Base-by-base conservation (phyloP, 2,329 filamentous ascomycete species). In the Zelopaecilomyces penicillatus region DNA sequence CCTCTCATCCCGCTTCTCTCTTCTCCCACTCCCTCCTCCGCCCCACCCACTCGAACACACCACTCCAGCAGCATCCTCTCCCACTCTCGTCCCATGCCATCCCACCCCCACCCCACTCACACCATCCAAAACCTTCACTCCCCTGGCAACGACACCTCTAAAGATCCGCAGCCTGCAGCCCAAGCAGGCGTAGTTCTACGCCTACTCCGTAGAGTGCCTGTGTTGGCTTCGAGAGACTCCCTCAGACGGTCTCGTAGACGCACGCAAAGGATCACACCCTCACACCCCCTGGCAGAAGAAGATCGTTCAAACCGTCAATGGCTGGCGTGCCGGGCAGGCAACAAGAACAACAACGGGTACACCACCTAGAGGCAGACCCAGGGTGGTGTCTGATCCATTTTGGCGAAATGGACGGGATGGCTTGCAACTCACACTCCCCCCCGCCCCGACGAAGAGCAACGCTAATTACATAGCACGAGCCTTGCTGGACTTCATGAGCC, bases 401-500 rank as follows among this genome's bases (percentile, higher is more conserved):
- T 19, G 19, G 19, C 19, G 19, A 26, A 38, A 27, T 27, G 26
- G 45, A 31, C 45, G 45, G 45, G 42, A 44, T 44, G 45, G 42
- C 42, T 39, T 47, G 45, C 30, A 36, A 30, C 9, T 9, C 43
- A 41, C 38, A 34, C 40, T 31, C 39, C 45, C 37, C 40, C 27
- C 32, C 37, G n/a, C 39, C n/a, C 27, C 44, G 36, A 39, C 43
- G 27, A 28, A 45, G 29, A 26, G 12, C 27, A 31, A 47, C 45
- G 45, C 45, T 47, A 47, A 47, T 40, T 46, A 41, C 44, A 45
- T 45, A 37, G 37, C 43, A 40, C 28, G 42, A 44, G 42, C 45
- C 42, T 44, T 47, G 45, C 45, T 47, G 45, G 45, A 41, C 45
- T 44, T 41, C 42, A 38, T 27, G 30, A 37, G 37, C 43, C 43